A percentile compares a stretch with the other conserved stretches of the same genome.
Conservation (phyloP, 1,284 basidiomycete genomes). For the Leccinum fallax region DNA sequence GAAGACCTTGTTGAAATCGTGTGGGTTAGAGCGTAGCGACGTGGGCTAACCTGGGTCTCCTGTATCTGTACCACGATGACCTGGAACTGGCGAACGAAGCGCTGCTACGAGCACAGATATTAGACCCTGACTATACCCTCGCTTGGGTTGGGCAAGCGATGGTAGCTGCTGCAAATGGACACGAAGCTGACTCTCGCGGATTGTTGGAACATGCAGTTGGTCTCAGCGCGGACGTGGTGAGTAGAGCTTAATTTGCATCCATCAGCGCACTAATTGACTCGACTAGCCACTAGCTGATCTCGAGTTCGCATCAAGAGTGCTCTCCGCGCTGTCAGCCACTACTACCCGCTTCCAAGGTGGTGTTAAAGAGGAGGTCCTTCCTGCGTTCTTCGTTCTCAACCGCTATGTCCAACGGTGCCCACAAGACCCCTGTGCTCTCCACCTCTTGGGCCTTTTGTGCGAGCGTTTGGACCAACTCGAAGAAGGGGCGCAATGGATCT, state of each 20-base stretch:
- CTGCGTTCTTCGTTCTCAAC: constrained; percentile 80
- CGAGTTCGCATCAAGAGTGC: constrained; percentile 70
- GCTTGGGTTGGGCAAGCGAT: constrained; percentile 97
- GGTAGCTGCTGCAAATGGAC: constrained; percentile 70
- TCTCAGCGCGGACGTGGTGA: constrained; percentile 69
- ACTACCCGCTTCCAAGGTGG: constrained; percentile 30
- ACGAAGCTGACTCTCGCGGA: constrained; percentile 63
- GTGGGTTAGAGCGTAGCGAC: constrained; percentile 64
- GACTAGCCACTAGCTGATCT: constrained; percentile 82
- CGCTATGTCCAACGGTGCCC: constrained; percentile 76
- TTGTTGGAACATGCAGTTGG: constrained; percentile 85
- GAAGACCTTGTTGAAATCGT: constrained; percentile 13
- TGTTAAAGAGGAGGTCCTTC: constrained; percentile 53
- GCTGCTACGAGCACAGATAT: constrained; percentile 85
- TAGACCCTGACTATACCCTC: constrained; percentile 88
- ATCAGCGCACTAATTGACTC: constrained; percentile 13
- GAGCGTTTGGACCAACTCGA: constrained; percentile 80
- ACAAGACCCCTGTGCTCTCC: constrained; percentile 73
- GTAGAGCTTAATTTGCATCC: constrained; percentile 30
- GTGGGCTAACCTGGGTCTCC: constrained; percentile 90
- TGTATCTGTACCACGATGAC: constrained; percentile 88
- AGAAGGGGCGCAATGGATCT: constrained; percentile 59
- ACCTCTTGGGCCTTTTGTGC: constrained; percentile 85
- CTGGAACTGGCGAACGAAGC: constrained; percentile 84
- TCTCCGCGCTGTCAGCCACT: constrained; percentile 45